Conservation (phyloP, 2,329 filamentous ascomycete species). For the Penicillium glabrum region DNA sequence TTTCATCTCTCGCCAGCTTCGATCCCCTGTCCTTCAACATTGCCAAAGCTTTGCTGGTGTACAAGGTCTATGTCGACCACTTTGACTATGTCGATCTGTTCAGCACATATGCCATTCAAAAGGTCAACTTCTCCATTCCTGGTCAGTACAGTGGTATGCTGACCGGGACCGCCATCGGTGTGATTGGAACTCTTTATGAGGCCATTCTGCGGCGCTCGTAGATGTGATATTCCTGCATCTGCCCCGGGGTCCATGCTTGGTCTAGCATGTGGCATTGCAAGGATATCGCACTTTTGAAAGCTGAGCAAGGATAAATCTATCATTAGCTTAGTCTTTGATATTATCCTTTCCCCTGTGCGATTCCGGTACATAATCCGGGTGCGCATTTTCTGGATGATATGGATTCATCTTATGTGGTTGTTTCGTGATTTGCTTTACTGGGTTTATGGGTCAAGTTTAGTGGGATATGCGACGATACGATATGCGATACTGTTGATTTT, state of each 20-base stretch:
- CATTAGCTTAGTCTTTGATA: background rate
- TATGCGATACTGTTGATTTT: slow-evolving; percentile 18
- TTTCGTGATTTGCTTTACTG: slow-evolving; percentile 5
- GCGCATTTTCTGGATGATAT: background rate
- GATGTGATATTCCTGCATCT: slow-evolving; percentile 9
- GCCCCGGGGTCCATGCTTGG: slow-evolving; percentile 17
- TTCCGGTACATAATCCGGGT: background rate
- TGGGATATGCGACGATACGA: slow-evolving; percentile 25
- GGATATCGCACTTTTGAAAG: background rate
- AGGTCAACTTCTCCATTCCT: slow-evolving; percentile 39
- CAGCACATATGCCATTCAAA: slow-evolving; percentile 35
- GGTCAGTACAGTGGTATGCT: slow-evolving; percentile 42
- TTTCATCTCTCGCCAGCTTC: slow-evolving; percentile 44
- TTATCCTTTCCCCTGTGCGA: background rate
- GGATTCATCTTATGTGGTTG: background rate
- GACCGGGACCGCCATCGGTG: slow-evolving; percentile 42
- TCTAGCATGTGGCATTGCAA: slow-evolving; percentile 7
- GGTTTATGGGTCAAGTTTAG: slow-evolving; percentile 12
- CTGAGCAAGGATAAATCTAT: background rate
- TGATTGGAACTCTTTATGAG: slow-evolving; percentile 46
- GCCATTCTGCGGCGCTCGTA: slow-evolving; percentile 44
- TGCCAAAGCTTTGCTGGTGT: slow-evolving; percentile 77
- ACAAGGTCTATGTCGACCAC: slow-evolving; percentile 69
- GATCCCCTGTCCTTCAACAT: slow-evolving; percentile 92
- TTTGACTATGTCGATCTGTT: slow-evolving; percentile 41